Base-by-base conservation (phyloP, 352 stramenopile genomes). In the Elongisporangium prolatum region DNA sequence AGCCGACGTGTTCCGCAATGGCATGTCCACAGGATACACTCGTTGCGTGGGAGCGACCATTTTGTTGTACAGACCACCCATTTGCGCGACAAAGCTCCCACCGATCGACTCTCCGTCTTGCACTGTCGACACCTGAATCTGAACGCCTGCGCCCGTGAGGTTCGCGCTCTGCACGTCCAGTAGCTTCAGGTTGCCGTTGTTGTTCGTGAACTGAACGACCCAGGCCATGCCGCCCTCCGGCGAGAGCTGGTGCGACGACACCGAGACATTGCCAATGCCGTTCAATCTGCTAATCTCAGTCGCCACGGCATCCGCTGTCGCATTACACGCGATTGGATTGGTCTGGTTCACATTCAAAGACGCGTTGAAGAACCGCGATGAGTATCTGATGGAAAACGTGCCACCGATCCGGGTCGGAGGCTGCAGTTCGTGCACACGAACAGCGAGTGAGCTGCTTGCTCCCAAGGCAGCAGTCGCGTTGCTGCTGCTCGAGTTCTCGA, bases 221-320 rank as follows among this genome's bases (percentile, higher is more conserved):
- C 83, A 93, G 25, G 74, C 71, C 66, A 80, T 86, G 2, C 59
- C 76, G 16, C 80, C 77, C 56, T 93, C 83, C 1, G 80, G 65
- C 7, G 77, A 68, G 0, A 89, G 58, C 50, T 61, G 65, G 11
- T 69, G 61, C 0, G 60, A 51, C 1, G 69, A 54, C 9, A 89
- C 74, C 1, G 57, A 67, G 0, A 91, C 80, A 24, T 71, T 76
- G 1, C 77, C 83, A 7, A 93, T 5, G 2, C 79, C 82, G 13
- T 84, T 69, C 10, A 93, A 67, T 13, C 64, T 28, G 1, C 55
- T 59, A 4, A 93, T 59, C 37, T 80, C 80, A 0, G 17, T 18
- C 1, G 64, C 64, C 2, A 91, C 3, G 0, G 55, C 48, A 0
- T 57, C 44, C 0, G 59, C 69, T 0, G 66, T 71, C 0, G 80